Percentiles rank a stretch among this genome's conserved stretches.
Evolutionary conservation across 306 rosid genomes (phyloP).

Genomic region (Vigna nakashimae): DNA sequence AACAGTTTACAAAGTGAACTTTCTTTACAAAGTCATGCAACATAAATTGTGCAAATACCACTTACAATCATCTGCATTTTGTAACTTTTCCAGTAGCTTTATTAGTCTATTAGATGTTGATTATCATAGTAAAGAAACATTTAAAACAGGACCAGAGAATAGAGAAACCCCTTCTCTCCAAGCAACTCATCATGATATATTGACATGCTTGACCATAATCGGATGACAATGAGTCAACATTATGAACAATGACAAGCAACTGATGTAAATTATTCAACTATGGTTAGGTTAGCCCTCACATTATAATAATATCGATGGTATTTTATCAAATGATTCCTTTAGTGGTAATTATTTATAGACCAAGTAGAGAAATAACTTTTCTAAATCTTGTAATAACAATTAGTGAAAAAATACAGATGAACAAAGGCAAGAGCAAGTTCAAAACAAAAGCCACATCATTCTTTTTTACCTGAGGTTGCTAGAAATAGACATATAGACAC

Average conservation of each 20-base stretch:
- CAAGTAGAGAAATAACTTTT: conserved; percentile 11
- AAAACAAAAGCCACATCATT: conserved; percentile 12
- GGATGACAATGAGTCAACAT: neutral
- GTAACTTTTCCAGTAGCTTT: neutral
- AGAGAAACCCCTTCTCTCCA: neutral
- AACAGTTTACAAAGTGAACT: neutral
- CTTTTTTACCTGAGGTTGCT: conserved; percentile 86
- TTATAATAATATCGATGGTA: no score
- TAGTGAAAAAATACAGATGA: neutral
- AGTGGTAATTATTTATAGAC: neutral
- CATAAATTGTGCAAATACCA: neutral
- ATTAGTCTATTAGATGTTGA: neutral
- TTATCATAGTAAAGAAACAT: neutral
- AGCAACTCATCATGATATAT: neutral
- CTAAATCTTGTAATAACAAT: neutral
- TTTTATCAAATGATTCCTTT: neutral
- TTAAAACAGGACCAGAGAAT: neutral
- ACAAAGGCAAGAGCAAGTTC: conserved; percentile 16
- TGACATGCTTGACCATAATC: neutral
- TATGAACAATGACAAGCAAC: neutral
- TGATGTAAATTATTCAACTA: no score
- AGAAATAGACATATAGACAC: conserved; percentile 90
- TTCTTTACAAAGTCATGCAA: neutral
- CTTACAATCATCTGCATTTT: neutral
- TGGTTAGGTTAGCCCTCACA: no score